A percentile compares a stretch with the other conserved stretches of the same genome.
These are phyloP conservation scores for Phytopythium litorale DNA, from an alignment of 352 stramenopile species.

Conservation along the genomic window DNA sequence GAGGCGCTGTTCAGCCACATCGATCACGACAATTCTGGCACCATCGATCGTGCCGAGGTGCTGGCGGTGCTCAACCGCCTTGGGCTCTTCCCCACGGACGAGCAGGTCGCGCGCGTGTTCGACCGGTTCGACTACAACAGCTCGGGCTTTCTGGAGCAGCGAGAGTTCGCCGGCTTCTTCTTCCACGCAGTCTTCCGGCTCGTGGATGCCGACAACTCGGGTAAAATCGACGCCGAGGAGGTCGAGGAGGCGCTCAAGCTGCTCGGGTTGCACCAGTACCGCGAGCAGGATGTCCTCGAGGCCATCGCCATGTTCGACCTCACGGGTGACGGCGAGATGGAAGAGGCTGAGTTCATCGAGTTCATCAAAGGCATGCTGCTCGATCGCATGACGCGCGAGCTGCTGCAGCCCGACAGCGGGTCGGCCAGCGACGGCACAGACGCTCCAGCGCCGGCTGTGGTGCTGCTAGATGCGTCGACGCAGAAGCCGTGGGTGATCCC, in stretches of 20 bases:
- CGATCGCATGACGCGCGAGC: conserved; percentile 50
- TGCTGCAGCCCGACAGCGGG: conserved; percentile 19
- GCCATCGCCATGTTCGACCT: conserved; percentile 74
- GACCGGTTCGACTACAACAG: conserved; percentile 48
- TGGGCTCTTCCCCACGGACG: conserved; percentile 48
- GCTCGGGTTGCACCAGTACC: conserved; percentile 53
- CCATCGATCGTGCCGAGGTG: conserved; percentile 50
- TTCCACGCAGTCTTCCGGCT: conserved; percentile 74
- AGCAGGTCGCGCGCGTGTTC: conserved; percentile 44
- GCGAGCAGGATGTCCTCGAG: conserved; percentile 57
- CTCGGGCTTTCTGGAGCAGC: conserved; percentile 40
- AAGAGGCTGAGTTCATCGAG: conserved; percentile 78
- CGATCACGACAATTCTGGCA: conserved; percentile 58
- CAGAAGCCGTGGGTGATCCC: conserved; percentile 66
- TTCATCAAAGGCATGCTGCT: conserved; percentile 72
- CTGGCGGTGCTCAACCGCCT: conserved; percentile 63
- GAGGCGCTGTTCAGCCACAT: conserved; percentile 65
- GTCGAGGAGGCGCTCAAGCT: conserved; percentile 72
- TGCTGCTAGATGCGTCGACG: conserved; percentile 47
- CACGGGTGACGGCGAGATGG: conserved; percentile 72
- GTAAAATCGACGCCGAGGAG: conserved; percentile 75
- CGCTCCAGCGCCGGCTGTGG: conserved; percentile 14
- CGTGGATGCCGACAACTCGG: conserved; percentile 67
- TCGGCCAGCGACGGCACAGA: conserved; percentile 5
- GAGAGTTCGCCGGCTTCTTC: conserved; percentile 67